Conservation (phyloP, 768 basidiomycete genomes). For the Pilatotrama ljubarskyi region DNA sequence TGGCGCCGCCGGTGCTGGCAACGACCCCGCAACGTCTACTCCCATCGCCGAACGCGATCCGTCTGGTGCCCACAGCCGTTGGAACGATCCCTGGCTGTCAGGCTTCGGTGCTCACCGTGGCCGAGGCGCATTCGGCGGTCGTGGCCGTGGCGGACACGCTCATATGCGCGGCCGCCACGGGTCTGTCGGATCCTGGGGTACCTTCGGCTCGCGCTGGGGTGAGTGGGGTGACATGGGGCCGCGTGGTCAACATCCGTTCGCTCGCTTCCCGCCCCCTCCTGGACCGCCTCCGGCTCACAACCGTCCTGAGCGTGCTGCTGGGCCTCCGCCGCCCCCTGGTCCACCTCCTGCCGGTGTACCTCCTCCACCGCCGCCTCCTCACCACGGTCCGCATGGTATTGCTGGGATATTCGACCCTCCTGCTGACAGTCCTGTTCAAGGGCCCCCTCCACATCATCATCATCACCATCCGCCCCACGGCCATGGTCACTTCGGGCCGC, state of each 20-base stretch:
- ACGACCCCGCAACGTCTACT: constrained; percentile 24
- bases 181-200: constrained; percentile 11
- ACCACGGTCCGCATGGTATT: neutral
- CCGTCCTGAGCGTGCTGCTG: constrained; percentile 1
- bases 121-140: constrained; percentile 13
- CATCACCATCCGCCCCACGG: neutral
- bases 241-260: neutral
- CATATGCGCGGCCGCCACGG: constrained; percentile 9
- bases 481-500: neutral
- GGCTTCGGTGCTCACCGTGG: neutral
- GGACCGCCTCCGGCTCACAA: constrained; percentile 6
- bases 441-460: constrained; percentile 5
- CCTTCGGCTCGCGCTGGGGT: constrained; percentile 11
- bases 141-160: constrained; percentile 14
- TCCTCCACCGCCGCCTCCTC: constrained; percentile 21
- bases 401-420: neutral
- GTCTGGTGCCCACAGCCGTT: neutral
- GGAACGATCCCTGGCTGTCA: neutral
- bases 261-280: constrained; percentile 17
- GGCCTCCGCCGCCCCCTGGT: constrained; percentile 23
- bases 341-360: constrained; percentile 19
- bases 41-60: constrained; percentile 12
- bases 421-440: neutral
- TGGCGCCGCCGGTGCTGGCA: neutral
- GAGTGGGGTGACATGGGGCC: neutral